Conservation (phyloP, 352 stramenopile genomes). For the Pythium brassicae region DNA sequence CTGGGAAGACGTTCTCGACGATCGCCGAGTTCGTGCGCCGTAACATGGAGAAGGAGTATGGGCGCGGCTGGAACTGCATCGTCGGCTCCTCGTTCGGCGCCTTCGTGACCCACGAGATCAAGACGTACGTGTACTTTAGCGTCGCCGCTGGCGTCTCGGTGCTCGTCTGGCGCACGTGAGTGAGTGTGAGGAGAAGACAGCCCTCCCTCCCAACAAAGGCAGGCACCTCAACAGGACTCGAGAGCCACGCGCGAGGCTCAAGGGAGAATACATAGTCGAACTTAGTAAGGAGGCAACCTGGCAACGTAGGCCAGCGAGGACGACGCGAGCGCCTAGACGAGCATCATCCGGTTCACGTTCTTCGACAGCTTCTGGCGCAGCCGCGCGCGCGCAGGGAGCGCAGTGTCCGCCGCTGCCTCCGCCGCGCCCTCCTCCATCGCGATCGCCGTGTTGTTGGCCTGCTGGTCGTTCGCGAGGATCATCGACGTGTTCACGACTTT, state of each 20-base stretch:
- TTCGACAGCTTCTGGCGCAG: slow-evolving; percentile 33
- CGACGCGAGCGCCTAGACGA: slow-evolving; percentile 25
- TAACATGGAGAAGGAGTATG: slow-evolving; percentile 93
- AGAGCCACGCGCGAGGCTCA: background rate
- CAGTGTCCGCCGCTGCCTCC: slow-evolving; percentile 9
- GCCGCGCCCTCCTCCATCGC: slow-evolving; percentile 26
- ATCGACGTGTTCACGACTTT: slow-evolving; percentile 56
- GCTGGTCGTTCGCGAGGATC: slow-evolving; percentile 31
- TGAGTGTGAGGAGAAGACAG: background rate
- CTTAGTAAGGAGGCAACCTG: too few species aligned
- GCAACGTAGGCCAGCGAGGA: too few species aligned
- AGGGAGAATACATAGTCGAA: too few species aligned
- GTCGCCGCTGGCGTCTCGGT: slow-evolving; percentile 90
- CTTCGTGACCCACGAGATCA: slow-evolving; percentile 95
- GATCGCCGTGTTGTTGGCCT: slow-evolving; percentile 24
- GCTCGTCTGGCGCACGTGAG: slow-evolving; percentile 87
- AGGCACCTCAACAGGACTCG: too few species aligned
- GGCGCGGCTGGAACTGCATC: slow-evolving; percentile 91
- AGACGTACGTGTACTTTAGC: slow-evolving; percentile 95
- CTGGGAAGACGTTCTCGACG: slow-evolving; percentile 90
- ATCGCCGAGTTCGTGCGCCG: slow-evolving; percentile 89
- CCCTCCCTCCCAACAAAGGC: too few species aligned
- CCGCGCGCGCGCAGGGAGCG: slow-evolving; percentile 16
- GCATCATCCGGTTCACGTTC: slow-evolving; percentile 45
- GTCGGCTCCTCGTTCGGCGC: slow-evolving; percentile 90